phyloP scores from a whole-genome alignment of 495 filamentous ascomycete genomes.

The Neurospora africana region DNA sequence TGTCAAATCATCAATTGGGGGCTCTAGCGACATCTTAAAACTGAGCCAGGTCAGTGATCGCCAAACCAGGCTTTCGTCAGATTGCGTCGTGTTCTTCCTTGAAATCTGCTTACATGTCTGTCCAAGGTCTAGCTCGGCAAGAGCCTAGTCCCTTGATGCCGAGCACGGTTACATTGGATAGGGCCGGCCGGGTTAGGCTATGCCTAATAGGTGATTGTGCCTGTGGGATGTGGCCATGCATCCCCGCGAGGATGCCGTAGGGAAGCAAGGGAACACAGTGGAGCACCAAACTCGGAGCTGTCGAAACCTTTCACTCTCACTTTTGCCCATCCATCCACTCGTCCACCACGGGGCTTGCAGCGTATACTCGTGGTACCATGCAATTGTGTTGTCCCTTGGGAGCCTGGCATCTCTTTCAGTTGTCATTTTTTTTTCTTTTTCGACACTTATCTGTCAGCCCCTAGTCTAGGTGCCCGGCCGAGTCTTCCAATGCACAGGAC shows the following conservation, averaged over 20 bases:
- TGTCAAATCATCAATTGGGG: background rate
- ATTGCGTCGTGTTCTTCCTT: background rate
- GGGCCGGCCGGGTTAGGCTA: background rate
- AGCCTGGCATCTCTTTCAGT: background rate
- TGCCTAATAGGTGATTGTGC: background rate
- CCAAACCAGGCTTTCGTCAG: background rate
- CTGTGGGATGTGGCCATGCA: conserved; percentile 7
- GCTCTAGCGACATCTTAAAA: background rate
- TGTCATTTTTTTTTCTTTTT: background rate
- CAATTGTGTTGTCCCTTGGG: background rate
- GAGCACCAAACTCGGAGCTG: background rate
- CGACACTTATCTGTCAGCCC: background rate
- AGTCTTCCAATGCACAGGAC: background rate
- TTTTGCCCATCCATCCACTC: background rate
- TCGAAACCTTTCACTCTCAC: background rate
- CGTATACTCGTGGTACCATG: background rate
- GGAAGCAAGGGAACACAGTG: conserved; percentile 7
- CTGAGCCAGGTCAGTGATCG: background rate
- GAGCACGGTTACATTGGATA: background rate
- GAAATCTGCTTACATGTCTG: background rate
- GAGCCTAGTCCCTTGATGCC: background rate
- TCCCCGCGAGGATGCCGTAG: background rate
- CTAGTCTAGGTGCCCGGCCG: background rate
- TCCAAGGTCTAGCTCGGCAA: background rate
- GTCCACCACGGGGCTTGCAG: background rate